phyloP scores from a whole-genome alignment of 2,329 filamentous ascomycete species.

The Oidium heveae region DNA sequence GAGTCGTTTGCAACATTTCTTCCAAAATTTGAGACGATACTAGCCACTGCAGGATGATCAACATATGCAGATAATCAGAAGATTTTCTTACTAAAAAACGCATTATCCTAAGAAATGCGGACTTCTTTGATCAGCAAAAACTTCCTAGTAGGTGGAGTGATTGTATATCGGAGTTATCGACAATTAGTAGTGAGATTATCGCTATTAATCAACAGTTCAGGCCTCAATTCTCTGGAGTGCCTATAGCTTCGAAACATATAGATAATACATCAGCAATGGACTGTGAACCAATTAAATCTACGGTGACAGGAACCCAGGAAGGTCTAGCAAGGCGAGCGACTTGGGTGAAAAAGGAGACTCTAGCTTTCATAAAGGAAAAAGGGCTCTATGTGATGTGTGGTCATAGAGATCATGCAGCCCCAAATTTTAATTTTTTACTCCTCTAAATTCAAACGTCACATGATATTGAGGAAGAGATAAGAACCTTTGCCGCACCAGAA shows the following conservation, averaged over 20 bases:
- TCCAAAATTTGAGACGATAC: background rate
- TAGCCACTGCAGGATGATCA: background rate
- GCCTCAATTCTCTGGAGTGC: background rate
- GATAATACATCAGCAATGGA: background rate
- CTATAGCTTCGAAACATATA: fast-evolving
- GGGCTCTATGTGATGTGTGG: background rate
- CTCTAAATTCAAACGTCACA: background rate
- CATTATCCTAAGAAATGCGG: background rate
- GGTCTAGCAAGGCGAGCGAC: background rate
- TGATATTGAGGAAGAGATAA: background rate
- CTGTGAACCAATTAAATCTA: background rate
- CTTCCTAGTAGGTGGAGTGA: background rate
- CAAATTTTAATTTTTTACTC: background rate
- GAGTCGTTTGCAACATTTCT: background rate
- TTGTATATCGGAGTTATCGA: background rate
- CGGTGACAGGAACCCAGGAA: background rate
- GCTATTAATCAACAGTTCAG: background rate
- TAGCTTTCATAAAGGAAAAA: background rate
- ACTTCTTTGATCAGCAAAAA: background rate
- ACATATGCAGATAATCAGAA: background rate
- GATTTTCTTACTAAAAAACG: background rate
- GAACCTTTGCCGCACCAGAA: background rate
- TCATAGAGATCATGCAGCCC: background rate
- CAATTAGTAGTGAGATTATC: background rate
- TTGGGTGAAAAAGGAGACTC: background rate